phyloP scores from a whole-genome alignment of 495 filamentous ascomycete genomes.

The Hypoxylon rickii region DNA sequence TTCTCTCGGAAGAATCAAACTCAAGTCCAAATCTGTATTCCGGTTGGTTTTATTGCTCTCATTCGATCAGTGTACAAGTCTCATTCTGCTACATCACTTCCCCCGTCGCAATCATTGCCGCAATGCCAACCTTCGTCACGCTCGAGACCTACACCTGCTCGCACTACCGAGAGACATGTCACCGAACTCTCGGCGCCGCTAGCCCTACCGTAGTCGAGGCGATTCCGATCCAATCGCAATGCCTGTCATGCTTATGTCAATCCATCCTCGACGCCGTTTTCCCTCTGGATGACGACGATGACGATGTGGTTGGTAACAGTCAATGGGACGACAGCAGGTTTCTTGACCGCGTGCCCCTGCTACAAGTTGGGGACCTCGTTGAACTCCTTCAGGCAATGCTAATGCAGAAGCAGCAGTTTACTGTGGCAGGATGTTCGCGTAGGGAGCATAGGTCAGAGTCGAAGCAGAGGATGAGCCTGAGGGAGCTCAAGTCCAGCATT shows the following conservation, averaged over 20 bases:
- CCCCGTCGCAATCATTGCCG: not conserved
- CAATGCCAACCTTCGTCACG: slow-evolving; percentile 20
- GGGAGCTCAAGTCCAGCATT: not conserved
- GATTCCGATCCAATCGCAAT: slow-evolving; percentile 6
- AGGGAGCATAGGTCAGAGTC: not conserved
- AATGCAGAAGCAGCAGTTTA: slow-evolving; percentile 7
- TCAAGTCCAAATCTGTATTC: too few species aligned
- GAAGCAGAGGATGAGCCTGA: slow-evolving; percentile 1
- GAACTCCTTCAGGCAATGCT: slow-evolving; percentile 4
- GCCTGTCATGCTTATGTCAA: slow-evolving; percentile 4
- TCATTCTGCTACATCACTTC: not conserved
- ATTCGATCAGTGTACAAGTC: too few species aligned
- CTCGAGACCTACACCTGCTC: slow-evolving; percentile 13
- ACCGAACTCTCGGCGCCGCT: slow-evolving; percentile 5
- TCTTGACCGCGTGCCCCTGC: not conserved
- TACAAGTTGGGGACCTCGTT: not conserved
- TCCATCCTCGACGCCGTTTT: not conserved
- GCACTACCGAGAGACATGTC: slow-evolving; percentile 4
- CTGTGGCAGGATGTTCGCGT: not conserved
- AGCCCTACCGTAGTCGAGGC: not conserved
- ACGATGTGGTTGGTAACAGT: not conserved
- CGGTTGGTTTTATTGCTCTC: too few species aligned
- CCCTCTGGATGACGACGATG: not conserved
- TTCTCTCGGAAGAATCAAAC: too few species aligned
- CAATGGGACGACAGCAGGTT: not conserved